phyloP scores from a whole-genome alignment of 768 basidiomycete species.

The Cytidiella melzeri region DNA sequence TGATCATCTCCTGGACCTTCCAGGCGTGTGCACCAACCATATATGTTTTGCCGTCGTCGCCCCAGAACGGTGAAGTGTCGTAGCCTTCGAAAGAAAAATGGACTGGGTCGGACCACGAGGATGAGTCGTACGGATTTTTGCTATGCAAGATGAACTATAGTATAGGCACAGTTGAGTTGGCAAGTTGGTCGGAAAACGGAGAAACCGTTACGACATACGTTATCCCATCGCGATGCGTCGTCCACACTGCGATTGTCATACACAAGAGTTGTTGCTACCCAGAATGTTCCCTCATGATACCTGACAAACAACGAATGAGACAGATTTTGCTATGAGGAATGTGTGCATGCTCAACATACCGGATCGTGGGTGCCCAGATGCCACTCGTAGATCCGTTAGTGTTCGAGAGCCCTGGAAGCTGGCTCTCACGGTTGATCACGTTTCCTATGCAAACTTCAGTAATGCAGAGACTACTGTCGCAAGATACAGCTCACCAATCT shows the following conservation, averaged over 20 bases:
- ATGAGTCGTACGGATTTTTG: slow-evolving; percentile 10
- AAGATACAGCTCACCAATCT: slow-evolving; percentile 12
- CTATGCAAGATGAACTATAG: slow-evolving; percentile 9
- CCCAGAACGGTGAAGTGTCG: slow-evolving; percentile 19
- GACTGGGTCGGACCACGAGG: slow-evolving; percentile 17
- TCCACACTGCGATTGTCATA: slow-evolving; percentile 8
- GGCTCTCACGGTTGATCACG: slow-evolving; percentile 12
- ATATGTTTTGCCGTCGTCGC: slow-evolving; percentile 14
- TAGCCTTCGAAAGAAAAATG: slow-evolving; percentile 17
- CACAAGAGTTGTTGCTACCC: slow-evolving; percentile 16
- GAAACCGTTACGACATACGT: slow-evolving; percentile 6
- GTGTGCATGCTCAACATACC: background rate
- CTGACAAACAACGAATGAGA: background rate
- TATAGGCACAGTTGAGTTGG: background rate
- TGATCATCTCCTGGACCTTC: slow-evolving; percentile 8
- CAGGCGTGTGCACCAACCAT: slow-evolving; percentile 15
- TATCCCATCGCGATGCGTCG: slow-evolving; percentile 15
- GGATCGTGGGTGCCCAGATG: slow-evolving; percentile 18
- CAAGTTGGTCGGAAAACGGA: background rate
- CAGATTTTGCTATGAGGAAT: background rate
- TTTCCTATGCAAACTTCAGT: slow-evolving; percentile 10
- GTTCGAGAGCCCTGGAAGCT: slow-evolving; percentile 9
- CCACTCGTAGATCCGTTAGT: slow-evolving; percentile 12
- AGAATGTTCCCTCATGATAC: slow-evolving; percentile 14
- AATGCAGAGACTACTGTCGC: background rate